Evolutionary conservation across 805 yeast genomes (phyloP), one percentile per base, ranked within the genome.

Genomic region (Kockiozyma suomiensis): DNA sequence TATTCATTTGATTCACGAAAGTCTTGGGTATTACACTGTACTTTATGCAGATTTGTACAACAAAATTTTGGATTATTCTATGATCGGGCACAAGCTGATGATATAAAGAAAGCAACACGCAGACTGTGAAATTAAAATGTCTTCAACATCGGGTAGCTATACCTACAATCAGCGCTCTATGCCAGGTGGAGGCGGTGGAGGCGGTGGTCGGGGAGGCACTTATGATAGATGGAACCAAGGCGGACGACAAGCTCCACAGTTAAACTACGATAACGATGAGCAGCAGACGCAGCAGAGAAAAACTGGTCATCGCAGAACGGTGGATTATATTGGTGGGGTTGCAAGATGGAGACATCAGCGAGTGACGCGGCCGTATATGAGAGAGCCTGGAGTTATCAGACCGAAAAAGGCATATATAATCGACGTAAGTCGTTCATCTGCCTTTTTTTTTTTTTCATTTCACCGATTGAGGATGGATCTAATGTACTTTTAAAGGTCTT

Each of bases 301-400:
- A 66, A 75, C 81, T 1, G 78, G 82, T 15, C 83, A 83, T 66
- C 77, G 93, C 69, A 78, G 91, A 70, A 86, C 90, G 1, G 84
- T 87, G 4, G 96, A 89, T 71, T 88, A 86, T 73, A 92, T 91
- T 12, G 84, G 87, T 56, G 81, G 86, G 26, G 80, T 85, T 80
- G 88, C 90, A 1, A 75, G 88, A 61, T 85, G 88, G 75, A 71
- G 75, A 73, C 59, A 81, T 69, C 68, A 81, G 71, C 72, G 83
- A 68, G 75, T 70, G 50, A 80, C 74, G 43, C 76, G 73, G 65
- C 57, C 61, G n/a, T 61, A 61, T 37, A 32, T 50, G 25, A 30
- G 32, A 10, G 46, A 49, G 21, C 60, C 58, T 3, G 65, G 63
- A 5, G 58, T 40, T 12, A 32, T 61, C 12, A 26, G 93, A 42